Evolutionary conservation across 208 protist genomes (phyloP).

Genomic region (Wallacemonas sp.): DNA sequence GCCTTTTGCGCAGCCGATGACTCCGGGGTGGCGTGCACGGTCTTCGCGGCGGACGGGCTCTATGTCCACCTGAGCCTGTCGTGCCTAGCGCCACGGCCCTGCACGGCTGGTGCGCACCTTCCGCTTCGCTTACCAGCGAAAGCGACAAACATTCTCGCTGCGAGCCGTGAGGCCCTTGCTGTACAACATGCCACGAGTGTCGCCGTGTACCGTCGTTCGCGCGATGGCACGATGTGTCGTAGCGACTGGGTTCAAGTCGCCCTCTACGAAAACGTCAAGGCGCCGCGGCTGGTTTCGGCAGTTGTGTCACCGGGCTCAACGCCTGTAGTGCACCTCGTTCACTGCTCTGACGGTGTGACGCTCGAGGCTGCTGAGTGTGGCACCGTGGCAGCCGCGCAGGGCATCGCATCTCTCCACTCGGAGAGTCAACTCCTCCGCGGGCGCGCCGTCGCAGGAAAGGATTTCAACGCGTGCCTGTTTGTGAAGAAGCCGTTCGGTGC

Average conservation of each 20-base stretch:
- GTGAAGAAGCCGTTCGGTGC: slow-evolving; percentile 20
- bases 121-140: slow-evolving; percentile 53
- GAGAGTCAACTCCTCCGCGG: slow-evolving; percentile 32
- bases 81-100: neutral
- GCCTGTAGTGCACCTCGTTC: slow-evolving; percentile 28
- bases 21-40: too few relatives aligned
- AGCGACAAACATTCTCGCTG: slow-evolving; percentile 37
- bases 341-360: slow-evolving; percentile 63
- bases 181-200: slow-evolving; percentile 52
- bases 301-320: slow-evolving; percentile 1
- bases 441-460: slow-evolving; percentile 43
- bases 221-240: neutral
- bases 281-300: slow-evolving; percentile 51
- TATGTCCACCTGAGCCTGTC: neutral
- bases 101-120: neutral
- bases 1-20: too few relatives aligned
- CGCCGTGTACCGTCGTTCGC: slow-evolving; percentile 27
- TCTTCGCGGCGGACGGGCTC: neutral
- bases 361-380: slow-evolving; percentile 15
- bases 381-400: too few relatives aligned
- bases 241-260: slow-evolving; percentile 39
- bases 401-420: too few relatives aligned
- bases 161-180: slow-evolving; percentile 22
- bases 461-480: slow-evolving; percentile 61
- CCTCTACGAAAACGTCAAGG: slow-evolving; percentile 38